Conservation (phyloP, 805 yeast genomes). For the Kuraishia cidri region DNA sequence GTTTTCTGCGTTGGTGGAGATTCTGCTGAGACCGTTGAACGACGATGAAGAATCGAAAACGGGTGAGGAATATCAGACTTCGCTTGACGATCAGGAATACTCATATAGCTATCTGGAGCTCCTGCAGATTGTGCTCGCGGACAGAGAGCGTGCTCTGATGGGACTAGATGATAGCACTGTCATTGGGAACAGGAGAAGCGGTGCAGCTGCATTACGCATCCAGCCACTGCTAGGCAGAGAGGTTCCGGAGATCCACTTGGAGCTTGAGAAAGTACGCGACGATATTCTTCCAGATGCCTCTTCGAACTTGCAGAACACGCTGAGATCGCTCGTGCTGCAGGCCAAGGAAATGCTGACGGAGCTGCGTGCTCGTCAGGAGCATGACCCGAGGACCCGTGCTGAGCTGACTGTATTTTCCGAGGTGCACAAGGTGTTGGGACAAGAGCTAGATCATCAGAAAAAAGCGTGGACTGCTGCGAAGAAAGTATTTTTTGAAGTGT, state of each 20-base stretch:
- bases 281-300: constrained; percentile 20
- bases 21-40: constrained; percentile 39
- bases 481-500: constrained; percentile 37
- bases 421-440: no score
- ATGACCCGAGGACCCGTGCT: no score
- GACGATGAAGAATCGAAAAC: constrained; percentile 22
- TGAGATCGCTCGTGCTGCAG: no score
- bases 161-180: constrained; percentile 14
- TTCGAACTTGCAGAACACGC: constrained; percentile 20
- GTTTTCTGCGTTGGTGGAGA: constrained; percentile 30
- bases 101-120: constrained; percentile 51
- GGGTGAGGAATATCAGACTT: constrained; percentile 72
- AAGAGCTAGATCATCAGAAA: constrained; percentile 32
- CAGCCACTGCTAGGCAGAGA: no score
- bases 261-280: constrained; percentile 19
- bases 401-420: no score
- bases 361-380: no score
- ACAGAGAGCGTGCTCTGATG: constrained; percentile 27
- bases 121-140: constrained; percentile 35
- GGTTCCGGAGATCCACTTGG: constrained; percentile 13
- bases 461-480: constrained; percentile 28
- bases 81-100: constrained; percentile 68
- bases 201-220: no score
- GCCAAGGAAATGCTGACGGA: no score
- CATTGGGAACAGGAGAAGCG: constrained; percentile 5